A percentile compares a stretch with the other conserved stretches of the same genome.
These are phyloP conservation scores for Fusarium sp. DNA, from an alignment of 2,329 filamentous ascomycete species.

Conservation along the genomic window DNA sequence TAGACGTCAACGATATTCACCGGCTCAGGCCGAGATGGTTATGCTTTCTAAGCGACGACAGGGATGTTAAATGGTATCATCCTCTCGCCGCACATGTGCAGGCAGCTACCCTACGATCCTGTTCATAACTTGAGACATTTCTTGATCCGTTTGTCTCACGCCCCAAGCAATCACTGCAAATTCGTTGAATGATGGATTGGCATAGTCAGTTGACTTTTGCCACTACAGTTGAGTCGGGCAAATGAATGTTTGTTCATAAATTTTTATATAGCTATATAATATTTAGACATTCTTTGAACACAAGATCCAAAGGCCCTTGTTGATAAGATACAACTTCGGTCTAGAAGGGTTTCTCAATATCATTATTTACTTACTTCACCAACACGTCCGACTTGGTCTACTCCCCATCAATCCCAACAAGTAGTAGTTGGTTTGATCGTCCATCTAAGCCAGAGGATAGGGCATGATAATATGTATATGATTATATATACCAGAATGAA, in stretches of 20 bases:
- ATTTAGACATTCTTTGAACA: too few relatives aligned
- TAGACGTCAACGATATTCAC: constrained; percentile 34
- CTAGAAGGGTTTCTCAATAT: background rate
- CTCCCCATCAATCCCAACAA: background rate
- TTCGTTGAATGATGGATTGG: background rate
- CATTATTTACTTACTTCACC: too few relatives aligned
- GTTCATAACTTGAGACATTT: background rate
- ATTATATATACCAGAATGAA: background rate
- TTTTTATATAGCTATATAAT: background rate
- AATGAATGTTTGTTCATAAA: background rate
- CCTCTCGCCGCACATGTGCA: background rate
- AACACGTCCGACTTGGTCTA: background rate
- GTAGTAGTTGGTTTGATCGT: background rate
- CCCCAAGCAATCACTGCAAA: background rate
- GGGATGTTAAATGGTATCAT: constrained; percentile 38
- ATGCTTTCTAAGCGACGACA: constrained; percentile 12
- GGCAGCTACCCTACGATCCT: background rate
- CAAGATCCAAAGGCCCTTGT: background rate
- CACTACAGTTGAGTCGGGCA: background rate
- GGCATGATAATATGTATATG: background rate
- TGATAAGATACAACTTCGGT: background rate
- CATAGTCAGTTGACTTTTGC: background rate
- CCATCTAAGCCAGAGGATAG: background rate
- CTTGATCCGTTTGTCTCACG: background rate
- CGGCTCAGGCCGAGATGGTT: constrained; percentile 2